Conservation (phyloP, 2,329 filamentous ascomycete genomes). For the Ophiocordyceps camponoti-rufipedis region DNA sequence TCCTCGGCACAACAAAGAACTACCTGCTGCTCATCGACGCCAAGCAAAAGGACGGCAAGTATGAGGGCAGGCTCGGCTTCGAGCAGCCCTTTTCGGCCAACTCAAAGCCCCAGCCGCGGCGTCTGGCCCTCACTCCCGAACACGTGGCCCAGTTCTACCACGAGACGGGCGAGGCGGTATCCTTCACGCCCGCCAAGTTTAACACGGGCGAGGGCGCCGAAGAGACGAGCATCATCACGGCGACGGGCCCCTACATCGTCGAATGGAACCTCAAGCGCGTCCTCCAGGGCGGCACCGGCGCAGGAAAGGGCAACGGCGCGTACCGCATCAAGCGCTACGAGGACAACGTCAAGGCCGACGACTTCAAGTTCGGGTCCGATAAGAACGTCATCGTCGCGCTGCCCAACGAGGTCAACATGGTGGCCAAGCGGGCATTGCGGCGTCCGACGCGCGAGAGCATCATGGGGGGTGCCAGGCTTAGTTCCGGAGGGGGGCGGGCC, state of each 20-base stretch:
- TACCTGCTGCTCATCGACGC: slow-evolving; percentile 90
- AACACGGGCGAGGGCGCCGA: slow-evolving; percentile 67
- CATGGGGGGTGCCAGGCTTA: slow-evolving; percentile 36
- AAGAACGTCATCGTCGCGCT: slow-evolving; percentile 96
- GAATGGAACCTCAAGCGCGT: slow-evolving; percentile 94
- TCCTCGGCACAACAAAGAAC: slow-evolving; percentile 82
- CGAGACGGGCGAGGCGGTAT: slow-evolving; percentile 72
- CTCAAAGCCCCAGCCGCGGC: slow-evolving; percentile 79
- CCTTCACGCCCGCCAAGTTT: slow-evolving; percentile 85
- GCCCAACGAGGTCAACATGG: slow-evolving; percentile 97
- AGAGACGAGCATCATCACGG: slow-evolving; percentile 92
- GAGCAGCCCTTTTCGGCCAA: slow-evolving; percentile 87
- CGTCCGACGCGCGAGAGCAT: slow-evolving; percentile 89
- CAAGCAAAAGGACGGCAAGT: slow-evolving; percentile 81
- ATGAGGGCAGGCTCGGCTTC: slow-evolving; percentile 95
- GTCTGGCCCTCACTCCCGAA: slow-evolving; percentile 71
- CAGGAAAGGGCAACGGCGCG: slow-evolving; percentile 44
- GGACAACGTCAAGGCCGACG: slow-evolving; percentile 92
- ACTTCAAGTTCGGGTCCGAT: slow-evolving; percentile 93
- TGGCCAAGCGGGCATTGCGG: slow-evolving; percentile 69
- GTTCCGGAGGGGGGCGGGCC: slow-evolving; percentile 26
- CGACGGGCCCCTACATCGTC: slow-evolving; percentile 89
- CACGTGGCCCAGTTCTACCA: slow-evolving; percentile 97
- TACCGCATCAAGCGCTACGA: slow-evolving; percentile 95
- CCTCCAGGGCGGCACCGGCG: slow-evolving; percentile 56